Evolutionary conservation across 495 filamentous ascomycete genomes (phyloP).

Genomic region (Podospora sp.): DNA sequence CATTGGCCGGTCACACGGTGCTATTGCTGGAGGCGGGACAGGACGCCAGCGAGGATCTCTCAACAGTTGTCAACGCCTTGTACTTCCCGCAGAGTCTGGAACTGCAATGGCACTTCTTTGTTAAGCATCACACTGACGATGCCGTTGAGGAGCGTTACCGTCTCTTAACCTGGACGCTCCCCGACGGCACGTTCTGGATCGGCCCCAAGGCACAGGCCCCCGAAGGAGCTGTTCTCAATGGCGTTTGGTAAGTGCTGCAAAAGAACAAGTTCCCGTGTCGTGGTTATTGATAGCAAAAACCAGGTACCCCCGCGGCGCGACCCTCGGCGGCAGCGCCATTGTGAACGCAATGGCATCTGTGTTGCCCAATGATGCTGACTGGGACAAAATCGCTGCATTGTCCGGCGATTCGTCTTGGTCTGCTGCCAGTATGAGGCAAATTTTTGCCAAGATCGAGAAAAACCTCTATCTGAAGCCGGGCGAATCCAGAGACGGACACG

Average conservation of each 20-base stretch:
- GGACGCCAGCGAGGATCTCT: slow-evolving; percentile 53
- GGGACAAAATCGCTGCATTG: slow-evolving; percentile 32
- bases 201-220: slow-evolving; percentile 36
- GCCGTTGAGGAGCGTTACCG: slow-evolving; percentile 5
- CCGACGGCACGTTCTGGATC: slow-evolving; percentile 43
- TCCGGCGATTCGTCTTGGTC: slow-evolving; percentile 43
- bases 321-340: slow-evolving; percentile 46
- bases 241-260: slow-evolving; percentile 30
- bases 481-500: slow-evolving; percentile 35
- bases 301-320: slow-evolving; percentile 45
- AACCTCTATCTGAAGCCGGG: slow-evolving; percentile 38
- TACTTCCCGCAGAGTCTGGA: slow-evolving; percentile 26
- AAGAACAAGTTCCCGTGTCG: neutral
- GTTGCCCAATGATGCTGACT: slow-evolving; percentile 42
- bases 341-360: slow-evolving; percentile 44
- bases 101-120: slow-evolving; percentile 23
- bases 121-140: slow-evolving; percentile 39
- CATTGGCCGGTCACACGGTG: slow-evolving; percentile 58
- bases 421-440: slow-evolving; percentile 35
- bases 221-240: slow-evolving; percentile 35
- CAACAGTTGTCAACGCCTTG: slow-evolving; percentile 35
- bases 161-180: slow-evolving; percentile 20
- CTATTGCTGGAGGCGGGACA: slow-evolving; percentile 65
- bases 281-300: neutral
- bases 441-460: slow-evolving; percentile 40